phyloP scores from a whole-genome alignment of 208 protist species.

The Leishmania turanica region DNA sequence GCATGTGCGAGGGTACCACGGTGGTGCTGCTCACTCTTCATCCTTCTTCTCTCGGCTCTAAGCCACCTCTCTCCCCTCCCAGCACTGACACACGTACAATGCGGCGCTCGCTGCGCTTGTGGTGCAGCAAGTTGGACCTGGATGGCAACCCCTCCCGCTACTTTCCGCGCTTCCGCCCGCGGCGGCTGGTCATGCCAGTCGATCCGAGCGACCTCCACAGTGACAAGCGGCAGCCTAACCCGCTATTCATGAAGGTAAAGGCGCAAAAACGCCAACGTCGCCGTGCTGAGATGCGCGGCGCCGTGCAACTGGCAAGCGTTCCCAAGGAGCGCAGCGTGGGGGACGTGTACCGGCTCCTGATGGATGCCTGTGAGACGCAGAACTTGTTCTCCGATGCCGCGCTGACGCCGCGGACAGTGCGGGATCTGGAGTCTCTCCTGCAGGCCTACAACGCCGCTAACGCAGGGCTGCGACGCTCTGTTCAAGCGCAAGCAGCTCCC shows the following conservation, averaged over 20 bases:
- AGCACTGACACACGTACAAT: neutral
- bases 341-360: slow-evolving; percentile 76
- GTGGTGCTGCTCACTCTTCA: neutral
- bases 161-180: slow-evolving; percentile 80
- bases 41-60: neutral
- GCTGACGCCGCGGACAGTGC: slow-evolving; percentile 20
- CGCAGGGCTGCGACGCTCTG: neutral
- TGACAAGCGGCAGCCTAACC: slow-evolving; percentile 52
- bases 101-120: slow-evolving; percentile 24
- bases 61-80: neutral
- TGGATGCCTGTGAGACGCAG: slow-evolving; percentile 56
- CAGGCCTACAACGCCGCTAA: neutral
- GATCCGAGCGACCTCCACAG: slow-evolving; percentile 71
- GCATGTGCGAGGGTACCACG: neutral
- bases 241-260: slow-evolving; percentile 48
- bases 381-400: slow-evolving; percentile 25
- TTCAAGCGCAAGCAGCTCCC: neutral
- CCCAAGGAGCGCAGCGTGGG: slow-evolving; percentile 83
- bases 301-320: slow-evolving; percentile 62
- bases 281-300: slow-evolving; percentile 50
- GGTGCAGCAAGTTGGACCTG: slow-evolving; percentile 45
- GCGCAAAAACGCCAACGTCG: slow-evolving; percentile 39
- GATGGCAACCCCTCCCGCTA: slow-evolving; percentile 58
- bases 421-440: slow-evolving; percentile 20
- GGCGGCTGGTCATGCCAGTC: slow-evolving; percentile 89